Evolutionary conservation across 2,329 filamentous ascomycete genomes (phyloP).

Genomic region (Waltergamsia citrina): DNA sequence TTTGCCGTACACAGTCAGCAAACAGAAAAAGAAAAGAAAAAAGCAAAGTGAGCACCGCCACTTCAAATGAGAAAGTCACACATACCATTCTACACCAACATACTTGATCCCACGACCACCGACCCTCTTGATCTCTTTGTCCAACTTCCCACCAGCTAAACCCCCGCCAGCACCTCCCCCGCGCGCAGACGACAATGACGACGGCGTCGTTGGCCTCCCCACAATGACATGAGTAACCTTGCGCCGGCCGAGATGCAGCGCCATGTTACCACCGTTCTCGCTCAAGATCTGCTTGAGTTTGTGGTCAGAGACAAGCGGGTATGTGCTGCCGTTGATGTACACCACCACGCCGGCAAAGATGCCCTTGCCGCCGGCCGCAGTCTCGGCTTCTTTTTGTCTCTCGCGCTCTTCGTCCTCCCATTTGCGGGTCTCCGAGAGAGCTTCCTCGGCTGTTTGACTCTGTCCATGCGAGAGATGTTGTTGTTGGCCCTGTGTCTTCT

Average conservation of each 20-base stretch:
- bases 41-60: conserved; percentile 6
- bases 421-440: conserved; percentile 15
- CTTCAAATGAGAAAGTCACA: too few species aligned
- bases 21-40: conserved; percentile 5
- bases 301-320: conserved; percentile 75
- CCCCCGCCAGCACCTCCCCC: conserved; percentile 64
- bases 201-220: conserved; percentile 43
- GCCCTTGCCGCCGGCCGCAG: conserved; percentile 14
- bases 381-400: conserved; percentile 7
- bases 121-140: conserved; percentile 64
- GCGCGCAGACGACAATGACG: conserved; percentile 43
- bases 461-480: too few species aligned
- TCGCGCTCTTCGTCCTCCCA: conserved; percentile 43
- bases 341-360: conserved; percentile 67
- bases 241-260: conserved; percentile 60
- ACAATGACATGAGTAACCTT: conserved; percentile 82
- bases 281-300: conserved; percentile 71
- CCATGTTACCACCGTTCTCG: conserved; percentile 62
- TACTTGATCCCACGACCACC: conserved; percentile 67
- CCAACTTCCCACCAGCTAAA: conserved; percentile 67
- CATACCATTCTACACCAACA: conserved; percentile 71
- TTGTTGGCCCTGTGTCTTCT: too few species aligned
- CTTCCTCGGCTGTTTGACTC: conserved; percentile 13
- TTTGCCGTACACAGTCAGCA: conserved; percentile 16
- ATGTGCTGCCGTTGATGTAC: conserved; percentile 83